Evolutionary conservation across 306 rosid species (phyloP).

Genomic region (Lagenaria siceraria): DNA sequence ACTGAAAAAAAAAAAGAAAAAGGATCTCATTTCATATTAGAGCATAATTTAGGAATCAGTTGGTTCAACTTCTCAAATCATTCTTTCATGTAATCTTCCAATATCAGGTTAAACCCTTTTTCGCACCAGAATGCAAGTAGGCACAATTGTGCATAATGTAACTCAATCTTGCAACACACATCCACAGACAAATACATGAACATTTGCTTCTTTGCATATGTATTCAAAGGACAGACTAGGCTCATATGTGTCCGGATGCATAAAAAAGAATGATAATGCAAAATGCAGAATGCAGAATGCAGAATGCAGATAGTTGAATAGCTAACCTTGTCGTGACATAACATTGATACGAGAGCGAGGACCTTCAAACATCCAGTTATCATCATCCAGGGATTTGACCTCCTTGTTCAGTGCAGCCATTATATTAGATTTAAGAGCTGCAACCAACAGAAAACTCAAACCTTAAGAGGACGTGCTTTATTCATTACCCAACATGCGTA

Average conservation of each 20-base stretch:
- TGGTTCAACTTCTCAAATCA: background rate
- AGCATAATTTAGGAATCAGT: background rate
- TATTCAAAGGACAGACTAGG: background rate
- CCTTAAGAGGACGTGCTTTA: background rate
- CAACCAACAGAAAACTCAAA: constrained; percentile 12
- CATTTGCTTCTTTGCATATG: background rate
- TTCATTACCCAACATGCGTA: background rate
- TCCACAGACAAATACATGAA: background rate
- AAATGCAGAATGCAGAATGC: background rate
- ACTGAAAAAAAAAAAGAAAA: background rate
- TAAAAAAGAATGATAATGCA: background rate
- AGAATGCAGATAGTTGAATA: background rate
- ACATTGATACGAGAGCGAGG: constrained; percentile 78
- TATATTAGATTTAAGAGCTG: constrained; percentile 61
- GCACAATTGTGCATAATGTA: background rate
- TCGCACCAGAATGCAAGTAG: background rate
- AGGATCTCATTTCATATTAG: background rate
- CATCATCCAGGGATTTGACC: constrained; percentile 79
- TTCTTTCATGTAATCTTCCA: background rate
- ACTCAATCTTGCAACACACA: background rate
- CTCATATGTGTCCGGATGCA: background rate
- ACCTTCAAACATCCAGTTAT: constrained; percentile 92
- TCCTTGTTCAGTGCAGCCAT: constrained; percentile 79
- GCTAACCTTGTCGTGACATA: constrained; percentile 46
- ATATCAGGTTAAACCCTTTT: background rate